phyloP scores from a whole-genome alignment of 768 basidiomycete genomes.

The Ephemerocybe angulata region DNA sequence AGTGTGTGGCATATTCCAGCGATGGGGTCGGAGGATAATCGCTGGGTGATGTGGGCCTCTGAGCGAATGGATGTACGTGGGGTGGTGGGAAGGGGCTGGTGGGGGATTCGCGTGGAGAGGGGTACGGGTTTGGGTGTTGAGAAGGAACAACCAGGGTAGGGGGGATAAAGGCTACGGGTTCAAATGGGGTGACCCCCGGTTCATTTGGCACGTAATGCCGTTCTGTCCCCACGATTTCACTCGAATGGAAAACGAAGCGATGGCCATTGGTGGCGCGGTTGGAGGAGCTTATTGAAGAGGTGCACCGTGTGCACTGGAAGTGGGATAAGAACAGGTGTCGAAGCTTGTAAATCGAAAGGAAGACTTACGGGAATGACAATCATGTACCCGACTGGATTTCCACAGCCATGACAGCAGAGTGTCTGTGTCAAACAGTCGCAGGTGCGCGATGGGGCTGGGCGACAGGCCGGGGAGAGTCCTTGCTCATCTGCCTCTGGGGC shows the following conservation, averaged over 20 bases:
- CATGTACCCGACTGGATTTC: constrained; percentile 72
- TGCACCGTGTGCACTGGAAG: constrained; percentile 63
- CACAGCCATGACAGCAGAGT: constrained; percentile 78
- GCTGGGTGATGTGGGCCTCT: constrained; percentile 27
- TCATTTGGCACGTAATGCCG: constrained; percentile 63
- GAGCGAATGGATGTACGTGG: constrained; percentile 16
- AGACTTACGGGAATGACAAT: constrained; percentile 60
- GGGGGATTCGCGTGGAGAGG: constrained; percentile 12
- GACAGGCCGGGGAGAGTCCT: constrained; percentile 34
- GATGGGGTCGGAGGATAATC: constrained; percentile 38
- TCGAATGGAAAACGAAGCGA: constrained; percentile 83
- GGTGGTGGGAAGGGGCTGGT: constrained; percentile 10
- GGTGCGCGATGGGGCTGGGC: constrained; percentile 44
- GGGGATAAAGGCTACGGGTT: constrained; percentile 22
- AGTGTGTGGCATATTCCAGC: constrained; percentile 34
- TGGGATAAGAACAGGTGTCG: neutral
- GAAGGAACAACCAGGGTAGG: constrained; percentile 13
- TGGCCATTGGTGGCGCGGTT: constrained; percentile 81
- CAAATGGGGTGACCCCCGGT: constrained; percentile 53
- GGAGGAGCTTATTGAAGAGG: constrained; percentile 59
- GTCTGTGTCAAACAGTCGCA: constrained; percentile 86
- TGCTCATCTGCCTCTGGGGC: constrained; percentile 44
- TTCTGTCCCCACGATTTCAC: constrained; percentile 58
- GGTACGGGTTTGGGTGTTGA: constrained; percentile 12
- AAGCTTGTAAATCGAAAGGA: constrained; percentile 1